phyloP scores from a whole-genome alignment of 805 yeast genomes.

The Blastobotrys terrestris region DNA sequence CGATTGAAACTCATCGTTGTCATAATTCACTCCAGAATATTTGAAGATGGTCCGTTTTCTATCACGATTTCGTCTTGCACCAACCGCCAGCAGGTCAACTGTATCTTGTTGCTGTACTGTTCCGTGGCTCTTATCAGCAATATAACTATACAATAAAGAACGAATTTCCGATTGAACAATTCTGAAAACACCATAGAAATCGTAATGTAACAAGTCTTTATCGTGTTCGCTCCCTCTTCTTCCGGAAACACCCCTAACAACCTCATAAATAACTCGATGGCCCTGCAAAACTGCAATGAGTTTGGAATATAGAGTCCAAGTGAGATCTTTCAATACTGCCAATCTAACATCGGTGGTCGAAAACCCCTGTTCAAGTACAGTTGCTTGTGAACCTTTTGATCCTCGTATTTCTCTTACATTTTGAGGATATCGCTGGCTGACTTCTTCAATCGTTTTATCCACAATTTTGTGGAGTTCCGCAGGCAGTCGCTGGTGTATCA shows the following conservation, averaged over 20 bases:
- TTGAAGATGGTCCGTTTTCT: constrained; percentile 17
- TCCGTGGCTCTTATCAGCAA: constrained; percentile 16
- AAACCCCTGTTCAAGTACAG: constrained; percentile 9
- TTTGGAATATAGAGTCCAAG: constrained; percentile 62
- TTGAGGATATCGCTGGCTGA: constrained; percentile 50
- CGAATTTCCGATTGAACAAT: constrained; percentile 39
- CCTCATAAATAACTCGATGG: constrained; percentile 60
- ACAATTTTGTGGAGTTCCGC: constrained; percentile 61
- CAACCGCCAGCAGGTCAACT: not conserved
- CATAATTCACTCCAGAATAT: constrained; percentile 29
- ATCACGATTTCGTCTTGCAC: constrained; percentile 3
- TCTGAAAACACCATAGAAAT: constrained; percentile 40
- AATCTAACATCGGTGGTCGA: constrained; percentile 45
- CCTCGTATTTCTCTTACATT: constrained; percentile 25
- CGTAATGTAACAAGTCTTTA: constrained; percentile 27
- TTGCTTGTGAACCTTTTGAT: not conserved
- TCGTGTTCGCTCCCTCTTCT: constrained; percentile 12
- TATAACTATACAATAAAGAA: constrained; percentile 34
- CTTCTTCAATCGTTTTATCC: constrained; percentile 57
- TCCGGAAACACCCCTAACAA: constrained; percentile 29
- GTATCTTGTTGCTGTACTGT: not conserved
- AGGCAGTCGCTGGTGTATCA: constrained; percentile 48
- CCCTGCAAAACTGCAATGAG: constrained; percentile 59
- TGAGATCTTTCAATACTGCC: constrained; percentile 59
- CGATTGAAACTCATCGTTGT: constrained; percentile 18